Conservation (phyloP, 2,329 filamentous ascomycete genomes). For the Penicillium italicum region DNA sequence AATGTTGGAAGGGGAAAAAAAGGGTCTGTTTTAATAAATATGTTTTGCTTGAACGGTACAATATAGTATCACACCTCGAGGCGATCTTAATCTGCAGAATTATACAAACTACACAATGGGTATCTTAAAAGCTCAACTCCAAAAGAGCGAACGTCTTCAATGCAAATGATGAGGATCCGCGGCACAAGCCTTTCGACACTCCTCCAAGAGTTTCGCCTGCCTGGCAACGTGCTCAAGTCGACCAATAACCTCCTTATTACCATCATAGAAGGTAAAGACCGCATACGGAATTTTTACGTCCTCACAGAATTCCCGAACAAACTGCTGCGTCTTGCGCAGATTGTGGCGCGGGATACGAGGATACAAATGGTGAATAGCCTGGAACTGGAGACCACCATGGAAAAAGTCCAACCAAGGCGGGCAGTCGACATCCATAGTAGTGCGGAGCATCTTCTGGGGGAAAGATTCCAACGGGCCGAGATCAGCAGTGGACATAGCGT, state of each 20-base stretch:
- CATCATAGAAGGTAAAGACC: slow-evolving; percentile 74
- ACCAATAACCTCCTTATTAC: slow-evolving; percentile 72
- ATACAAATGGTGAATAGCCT: slow-evolving; percentile 79
- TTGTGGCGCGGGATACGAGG: slow-evolving; percentile 81
- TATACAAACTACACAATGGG: background rate
- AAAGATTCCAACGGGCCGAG: slow-evolving; percentile 79
- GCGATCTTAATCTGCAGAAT: background rate
- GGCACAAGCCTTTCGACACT: slow-evolving; percentile 56
- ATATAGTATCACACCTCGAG: background rate
- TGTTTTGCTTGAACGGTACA: background rate
- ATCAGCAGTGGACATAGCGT: slow-evolving; percentile 85
- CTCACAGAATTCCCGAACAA: slow-evolving; percentile 74
- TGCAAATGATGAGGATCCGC: slow-evolving; percentile 15
- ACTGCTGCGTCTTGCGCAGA: slow-evolving; percentile 65
- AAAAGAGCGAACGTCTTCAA: slow-evolving; percentile 3
- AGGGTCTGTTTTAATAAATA: background rate
- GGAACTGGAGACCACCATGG: slow-evolving; percentile 82
- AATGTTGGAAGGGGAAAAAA: background rate
- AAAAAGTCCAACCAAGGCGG: slow-evolving; percentile 82
- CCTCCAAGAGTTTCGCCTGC: slow-evolving; percentile 68
- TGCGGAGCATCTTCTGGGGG: slow-evolving; percentile 81
- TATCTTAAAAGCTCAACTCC: background rate
- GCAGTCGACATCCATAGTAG: slow-evolving; percentile 88
- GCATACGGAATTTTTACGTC: slow-evolving; percentile 81
- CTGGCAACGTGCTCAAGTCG: slow-evolving; percentile 69